Evolutionary conservation across 192 early-diverging fungal genomes (phyloP).

Genomic region (Mycoemilia scoparia): DNA sequence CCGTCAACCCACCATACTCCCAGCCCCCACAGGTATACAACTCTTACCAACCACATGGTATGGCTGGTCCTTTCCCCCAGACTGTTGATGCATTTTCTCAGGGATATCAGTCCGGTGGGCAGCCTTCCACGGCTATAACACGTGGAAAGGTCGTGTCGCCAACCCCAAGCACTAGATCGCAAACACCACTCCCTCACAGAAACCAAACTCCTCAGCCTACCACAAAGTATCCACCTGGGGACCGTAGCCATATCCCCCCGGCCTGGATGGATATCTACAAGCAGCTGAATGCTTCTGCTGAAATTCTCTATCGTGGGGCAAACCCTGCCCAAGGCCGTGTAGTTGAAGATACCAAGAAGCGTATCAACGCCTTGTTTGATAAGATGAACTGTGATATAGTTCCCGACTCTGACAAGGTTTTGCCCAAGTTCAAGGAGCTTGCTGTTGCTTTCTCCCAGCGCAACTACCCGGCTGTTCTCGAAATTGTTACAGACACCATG

Average conservation of each 20-base stretch:
- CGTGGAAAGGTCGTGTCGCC: no score
- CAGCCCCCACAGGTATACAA: no score
- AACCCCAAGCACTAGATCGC: no score
- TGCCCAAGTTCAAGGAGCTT: conserved; percentile 39
- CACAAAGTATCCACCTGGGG: conserved; percentile 43
- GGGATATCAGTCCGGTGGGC: no score
- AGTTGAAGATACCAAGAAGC: conserved; percentile 70
- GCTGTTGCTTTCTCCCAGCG: conserved; percentile 34
- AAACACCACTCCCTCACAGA: conserved; percentile 5
- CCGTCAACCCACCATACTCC: no score
- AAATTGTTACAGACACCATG: conserved; percentile 48
- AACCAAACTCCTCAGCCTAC: conserved; percentile 3
- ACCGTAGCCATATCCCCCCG: conserved; percentile 65
- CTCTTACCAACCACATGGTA: no score
- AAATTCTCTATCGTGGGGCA: conserved; percentile 25
- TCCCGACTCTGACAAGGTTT: conserved; percentile 29
- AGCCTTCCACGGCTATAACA: no score
- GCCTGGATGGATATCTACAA: conserved; percentile 43
- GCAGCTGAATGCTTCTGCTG: conserved; percentile 33
- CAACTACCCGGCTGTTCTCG: conserved; percentile 36
- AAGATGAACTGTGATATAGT: conserved; percentile 67
- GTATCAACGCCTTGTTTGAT: conserved; percentile 66
- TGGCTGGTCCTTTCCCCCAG: no score
- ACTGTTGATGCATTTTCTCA: no score
- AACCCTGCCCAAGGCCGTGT: conserved; percentile 54